Base-by-base conservation (phyloP, 495 filamentous ascomycete species). In the Hypoxylon crocopeplum region DNA sequence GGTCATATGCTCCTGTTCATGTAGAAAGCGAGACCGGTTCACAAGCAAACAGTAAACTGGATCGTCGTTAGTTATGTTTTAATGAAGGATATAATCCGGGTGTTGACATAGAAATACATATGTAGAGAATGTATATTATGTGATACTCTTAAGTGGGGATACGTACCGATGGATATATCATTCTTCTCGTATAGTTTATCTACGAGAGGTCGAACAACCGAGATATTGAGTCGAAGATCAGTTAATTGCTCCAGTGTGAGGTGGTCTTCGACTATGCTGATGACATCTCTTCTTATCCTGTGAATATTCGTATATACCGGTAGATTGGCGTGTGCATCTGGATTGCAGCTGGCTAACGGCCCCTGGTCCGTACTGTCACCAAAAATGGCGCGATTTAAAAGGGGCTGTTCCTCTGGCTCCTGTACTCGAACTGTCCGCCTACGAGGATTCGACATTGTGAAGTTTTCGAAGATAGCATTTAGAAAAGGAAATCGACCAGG, bases 161-260 rank as follows among this genome's bases (percentile, higher is more conserved):
- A 66, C 70, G 5, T 72, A 82, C 81, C 76, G 32, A 88, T 81
- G 1, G 87, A 89, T 30, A 88, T 83, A 69, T 91, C 88, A 41
- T 87, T 75, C 39, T 79, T 75, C 55, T 86, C 84, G 64, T 88
- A 90, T 2, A 89, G 74, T 56, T 84, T 86, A 65, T 90, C 85
- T 15, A 91, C 85, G 13, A 90, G 69, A 5, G 88, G 87, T 44
- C 87, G 79, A 3, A 89, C 83, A 22, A 90, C 82, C 3, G 82
- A 77, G n/a, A 86, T 75, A 64, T 89, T 90, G 71, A 91, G 87
- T 48, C 87, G 78, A 30, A 88, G 81, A 62, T 86, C 84, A 52
- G 81, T 78, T 8, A 90, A 71, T 67, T 90, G 87, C 37, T 90
- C 86, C 16, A 86, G 70, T 29, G 79, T 86, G 27, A 81, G 71